Evolutionary conservation across 1,284 basidiomycete species (phyloP).

Genomic region (Anthracocystis setariae): DNA sequence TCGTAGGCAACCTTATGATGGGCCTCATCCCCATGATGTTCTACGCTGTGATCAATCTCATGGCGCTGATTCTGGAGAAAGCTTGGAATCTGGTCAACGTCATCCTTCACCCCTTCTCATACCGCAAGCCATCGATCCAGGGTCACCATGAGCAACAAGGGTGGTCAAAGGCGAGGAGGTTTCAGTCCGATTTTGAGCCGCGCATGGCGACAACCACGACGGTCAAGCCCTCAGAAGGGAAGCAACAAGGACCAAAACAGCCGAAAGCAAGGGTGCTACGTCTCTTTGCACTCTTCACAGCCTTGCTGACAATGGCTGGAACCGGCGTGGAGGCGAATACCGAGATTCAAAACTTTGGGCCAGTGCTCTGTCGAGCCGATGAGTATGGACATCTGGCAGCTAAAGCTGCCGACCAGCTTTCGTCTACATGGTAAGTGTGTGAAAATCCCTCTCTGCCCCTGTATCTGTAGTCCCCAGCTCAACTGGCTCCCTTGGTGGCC

Average conservation of each 20-base stretch:
- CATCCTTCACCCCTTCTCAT: constrained; percentile 10
- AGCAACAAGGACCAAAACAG: not conserved
- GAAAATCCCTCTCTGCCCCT: not conserved
- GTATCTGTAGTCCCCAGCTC: not conserved
- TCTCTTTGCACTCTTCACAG: constrained; percentile 36
- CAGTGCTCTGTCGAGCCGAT: constrained; percentile 48
- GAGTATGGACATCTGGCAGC: constrained; percentile 52
- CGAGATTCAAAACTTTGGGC: constrained; percentile 52
- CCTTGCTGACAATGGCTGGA: constrained; percentile 15
- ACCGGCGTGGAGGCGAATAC: constrained; percentile 38
- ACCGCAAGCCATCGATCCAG: not conserved
- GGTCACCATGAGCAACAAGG: not conserved
- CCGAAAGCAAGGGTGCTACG: constrained; percentile 29
- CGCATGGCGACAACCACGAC: not conserved
- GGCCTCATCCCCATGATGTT: constrained; percentile 69
- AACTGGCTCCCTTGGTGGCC: too few species aligned
- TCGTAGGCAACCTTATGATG: constrained; percentile 75
- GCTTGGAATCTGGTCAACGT: constrained; percentile 3
- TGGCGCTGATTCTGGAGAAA: constrained; percentile 64
- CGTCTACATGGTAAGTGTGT: constrained; percentile 38
- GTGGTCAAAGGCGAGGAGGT: constrained; percentile 15
- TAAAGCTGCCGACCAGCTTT: constrained; percentile 49
- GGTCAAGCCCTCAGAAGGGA: not conserved
- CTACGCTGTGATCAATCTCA: constrained; percentile 69
- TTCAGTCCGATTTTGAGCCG: constrained; percentile 38